Percentiles rank a stretch among this genome's conserved stretches.
phyloP scores from a whole-genome alignment of 2,329 filamentous ascomycete species.

The Teratosphaeria pseudoeucalypti region DNA sequence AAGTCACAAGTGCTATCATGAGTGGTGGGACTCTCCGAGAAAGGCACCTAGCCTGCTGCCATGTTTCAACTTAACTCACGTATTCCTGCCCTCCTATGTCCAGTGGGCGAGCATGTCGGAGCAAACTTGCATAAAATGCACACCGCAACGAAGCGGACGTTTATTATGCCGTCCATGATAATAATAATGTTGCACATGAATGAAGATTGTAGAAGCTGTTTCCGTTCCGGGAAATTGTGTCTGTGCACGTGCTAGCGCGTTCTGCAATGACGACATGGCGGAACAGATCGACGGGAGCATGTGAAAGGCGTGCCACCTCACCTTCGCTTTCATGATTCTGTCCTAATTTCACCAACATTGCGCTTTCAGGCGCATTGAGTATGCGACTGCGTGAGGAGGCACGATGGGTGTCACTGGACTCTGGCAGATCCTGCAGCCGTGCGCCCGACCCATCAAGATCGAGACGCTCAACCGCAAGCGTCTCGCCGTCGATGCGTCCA shows the following conservation, averaged over 20 bases:
- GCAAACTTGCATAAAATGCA: too few relatives aligned
- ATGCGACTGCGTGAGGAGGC: background rate
- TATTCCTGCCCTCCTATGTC: too few relatives aligned
- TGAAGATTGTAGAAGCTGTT: too few relatives aligned
- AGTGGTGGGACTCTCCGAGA: too few relatives aligned
- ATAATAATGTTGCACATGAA: too few relatives aligned
- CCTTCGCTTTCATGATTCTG: background rate
- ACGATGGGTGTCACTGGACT: constrained; percentile 94
- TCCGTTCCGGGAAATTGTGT: background rate
- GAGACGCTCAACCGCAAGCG: constrained; percentile 94
- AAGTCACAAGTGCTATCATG: too few relatives aligned
- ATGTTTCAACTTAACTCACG: too few relatives aligned
- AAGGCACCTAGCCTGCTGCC: too few relatives aligned
- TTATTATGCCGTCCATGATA: too few relatives aligned
- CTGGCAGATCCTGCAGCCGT: constrained; percentile 92
- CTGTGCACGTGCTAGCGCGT: background rate
- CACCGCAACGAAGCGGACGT: too few relatives aligned
- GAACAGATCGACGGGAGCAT: background rate
- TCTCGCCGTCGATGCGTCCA: constrained; percentile 92
- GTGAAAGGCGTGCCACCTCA: background rate
- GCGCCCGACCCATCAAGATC: constrained; percentile 88
- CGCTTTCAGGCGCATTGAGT: background rate
- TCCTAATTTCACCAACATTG: background rate
- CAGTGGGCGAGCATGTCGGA: too few relatives aligned
- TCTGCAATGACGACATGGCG: background rate